phyloP scores from a whole-genome alignment of 352 stramenopile genomes.

The Saprolegnia diclina region DNA sequence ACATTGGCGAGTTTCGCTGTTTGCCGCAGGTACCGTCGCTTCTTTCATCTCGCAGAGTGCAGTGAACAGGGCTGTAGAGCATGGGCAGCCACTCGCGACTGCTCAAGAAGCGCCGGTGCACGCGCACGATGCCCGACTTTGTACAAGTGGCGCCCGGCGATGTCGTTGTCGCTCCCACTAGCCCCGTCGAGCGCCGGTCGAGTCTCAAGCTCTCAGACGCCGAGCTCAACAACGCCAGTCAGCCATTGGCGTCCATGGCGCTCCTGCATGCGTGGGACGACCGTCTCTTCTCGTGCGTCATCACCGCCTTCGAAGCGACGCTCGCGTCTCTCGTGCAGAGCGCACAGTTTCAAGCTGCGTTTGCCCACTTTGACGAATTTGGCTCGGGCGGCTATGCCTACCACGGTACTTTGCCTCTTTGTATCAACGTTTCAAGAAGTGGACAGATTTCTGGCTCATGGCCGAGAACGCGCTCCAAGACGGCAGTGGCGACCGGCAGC shows the following conservation, averaged over 20 bases:
- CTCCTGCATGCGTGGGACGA: constrained; percentile 13
- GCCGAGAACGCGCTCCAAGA: constrained; percentile 1
- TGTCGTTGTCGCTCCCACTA: background rate
- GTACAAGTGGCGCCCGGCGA: background rate
- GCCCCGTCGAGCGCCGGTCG: background rate
- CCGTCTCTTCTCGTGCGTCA: background rate
- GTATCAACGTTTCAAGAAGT: background rate
- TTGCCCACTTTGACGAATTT: constrained; percentile 22
- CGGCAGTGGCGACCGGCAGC: background rate
- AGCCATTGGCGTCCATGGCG: background rate
- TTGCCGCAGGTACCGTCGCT: constrained; percentile 21
- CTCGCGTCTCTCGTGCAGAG: background rate
- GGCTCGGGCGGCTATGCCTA: constrained; percentile 16
- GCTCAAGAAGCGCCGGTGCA: background rate
- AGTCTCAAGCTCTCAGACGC: background rate
- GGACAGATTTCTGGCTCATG: constrained; percentile 22
- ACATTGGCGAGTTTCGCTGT: constrained; percentile 27
- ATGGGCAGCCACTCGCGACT: background rate
- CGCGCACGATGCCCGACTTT: background rate
- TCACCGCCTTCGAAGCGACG: background rate
- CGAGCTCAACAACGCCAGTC: background rate
- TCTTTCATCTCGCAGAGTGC: background rate
- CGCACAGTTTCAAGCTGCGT: constrained; percentile 14
- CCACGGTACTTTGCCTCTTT: background rate
- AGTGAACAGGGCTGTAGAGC: background rate